Evolutionary conservation across 2,329 filamentous ascomycete genomes (phyloP).

Genomic region (Talaromyces sp.): DNA sequence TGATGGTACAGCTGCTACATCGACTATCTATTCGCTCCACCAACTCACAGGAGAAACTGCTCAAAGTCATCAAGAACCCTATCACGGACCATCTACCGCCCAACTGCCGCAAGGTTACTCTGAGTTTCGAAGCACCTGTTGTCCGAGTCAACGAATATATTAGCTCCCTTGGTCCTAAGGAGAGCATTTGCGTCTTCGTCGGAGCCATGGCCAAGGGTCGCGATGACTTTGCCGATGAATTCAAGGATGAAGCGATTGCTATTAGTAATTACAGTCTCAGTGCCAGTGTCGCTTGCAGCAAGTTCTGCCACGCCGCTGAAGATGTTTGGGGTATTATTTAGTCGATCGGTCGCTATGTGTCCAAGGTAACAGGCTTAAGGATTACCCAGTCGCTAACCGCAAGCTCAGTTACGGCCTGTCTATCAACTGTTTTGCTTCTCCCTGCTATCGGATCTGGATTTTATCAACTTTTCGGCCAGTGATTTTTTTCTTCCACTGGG

Average conservation of each 20-base stretch:
- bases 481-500: background rate
- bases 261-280: conserved; percentile 98
- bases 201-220: conserved; percentile 97
- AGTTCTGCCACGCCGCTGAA: conserved; percentile 97
- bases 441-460: background rate
- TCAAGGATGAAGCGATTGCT: conserved; percentile 94
- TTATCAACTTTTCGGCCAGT: conserved; percentile 6
- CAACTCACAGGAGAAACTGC: conserved; percentile 93
- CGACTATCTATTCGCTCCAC: conserved; percentile 93
- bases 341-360: conserved; percentile 23
- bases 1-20: conserved; percentile 98
- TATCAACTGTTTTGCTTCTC: background rate
- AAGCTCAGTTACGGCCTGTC: conserved; percentile 13
- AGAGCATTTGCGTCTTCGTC: conserved; percentile 96
- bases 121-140: conserved; percentile 88
- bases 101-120: conserved; percentile 95
- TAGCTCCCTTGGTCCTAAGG: conserved; percentile 69
- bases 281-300: conserved; percentile 97
- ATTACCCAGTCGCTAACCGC: conserved; percentile 20
- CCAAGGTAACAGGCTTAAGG: conserved; percentile 31
- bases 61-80: conserved; percentile 96
- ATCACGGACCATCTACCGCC: conserved; percentile 95
- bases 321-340: conserved; percentile 94
- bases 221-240: conserved; percentile 90
- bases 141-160: conserved; percentile 89